Evolutionary conservation across 768 basidiomycete genomes (phyloP), one percentile per base, ranked within the genome.

Genomic region (Naganishia randhawae): DNA sequence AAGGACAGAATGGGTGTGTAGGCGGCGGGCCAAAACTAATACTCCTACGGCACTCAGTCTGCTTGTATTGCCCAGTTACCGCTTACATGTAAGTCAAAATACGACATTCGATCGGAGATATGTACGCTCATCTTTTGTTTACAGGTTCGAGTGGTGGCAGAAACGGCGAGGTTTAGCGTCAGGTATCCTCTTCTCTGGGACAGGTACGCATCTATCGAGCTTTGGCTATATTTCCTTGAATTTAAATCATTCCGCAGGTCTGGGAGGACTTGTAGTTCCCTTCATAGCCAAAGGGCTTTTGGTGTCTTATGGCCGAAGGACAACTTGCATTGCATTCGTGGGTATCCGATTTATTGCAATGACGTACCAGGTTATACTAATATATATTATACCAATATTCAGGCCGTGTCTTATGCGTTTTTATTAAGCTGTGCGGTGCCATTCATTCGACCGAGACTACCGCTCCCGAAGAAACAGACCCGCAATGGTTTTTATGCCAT

Each of bases 221-320:
- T 16, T 6, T 50, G 10, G 45, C 7, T 16, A 6, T 8, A 50
- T 10, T 6, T 22, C 25, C 13, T 3, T 25, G 50, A 4, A 10
- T 17, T 11, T 33, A 11, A 55, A 27, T n/a, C 16, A 29, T 8
- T 8, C 31, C 48, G 9, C 35, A 73, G 72, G 72, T 32, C 68
- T 70, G 33, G 72, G 72, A 10, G 72, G 72, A 14, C 64, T 73
- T 13, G 63, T 71, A n/a, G 71, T 73, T 63, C 72, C 72, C 27
- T 64, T 73, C 41, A 66, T 73, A 22, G 67, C 71, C 2, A 54
- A 50, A 14, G 69, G 68, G 9, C 52, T 73, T 13, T 45, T 73
- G 17, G 33, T 65, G 29, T 37, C 45, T 14, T 73, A 57, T 37
- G 72, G 72, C 0, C 62, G 61, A 41, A 62, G 63, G 25, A 71